A percentile compares a stretch with the other conserved stretches of the same genome.
Conservation (phyloP, 1,284 basidiomycete genomes). For the Puccinia hordei region DNA sequence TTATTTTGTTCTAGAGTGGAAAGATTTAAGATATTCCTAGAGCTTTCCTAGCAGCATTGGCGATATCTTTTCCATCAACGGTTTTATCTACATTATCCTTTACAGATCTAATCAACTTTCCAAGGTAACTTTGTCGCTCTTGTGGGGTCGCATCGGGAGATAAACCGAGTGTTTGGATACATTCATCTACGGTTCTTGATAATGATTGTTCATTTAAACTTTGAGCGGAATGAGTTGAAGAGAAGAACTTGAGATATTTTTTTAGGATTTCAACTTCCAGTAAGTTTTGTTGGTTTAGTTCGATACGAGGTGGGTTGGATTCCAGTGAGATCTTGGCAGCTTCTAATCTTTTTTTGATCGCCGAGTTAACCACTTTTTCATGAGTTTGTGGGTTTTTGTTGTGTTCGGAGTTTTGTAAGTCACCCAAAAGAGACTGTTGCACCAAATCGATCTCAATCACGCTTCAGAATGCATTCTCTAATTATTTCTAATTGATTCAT, state of each 20-base stretch:
- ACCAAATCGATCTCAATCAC: neutral
- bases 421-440: slow-evolving; percentile 28
- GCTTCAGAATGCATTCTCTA: too few species aligned
- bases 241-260: slow-evolving; percentile 9
- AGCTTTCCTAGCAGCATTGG: slow-evolving; percentile 27
- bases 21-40: slow-evolving; percentile 4
- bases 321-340: slow-evolving; percentile 22
- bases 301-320: slow-evolving; percentile 23
- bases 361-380: slow-evolving; percentile 15
- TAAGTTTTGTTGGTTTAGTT: slow-evolving; percentile 33
- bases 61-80: slow-evolving; percentile 9
- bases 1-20: neutral
- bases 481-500: neutral
- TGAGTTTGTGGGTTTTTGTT: slow-evolving; percentile 15
- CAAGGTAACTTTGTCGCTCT: slow-evolving; percentile 9
- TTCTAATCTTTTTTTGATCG: slow-evolving; percentile 23
- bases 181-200: neutral
- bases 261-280: slow-evolving; percentile 30
- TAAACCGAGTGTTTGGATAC: slow-evolving; percentile 18
- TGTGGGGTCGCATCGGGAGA: slow-evolving; percentile 6
- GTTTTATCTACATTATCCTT: slow-evolving; percentile 13
- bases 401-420: slow-evolving; percentile 33
- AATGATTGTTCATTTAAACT: neutral
- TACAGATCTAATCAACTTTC: slow-evolving; percentile 22
- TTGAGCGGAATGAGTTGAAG: neutral